Evolutionary conservation across 345 rosid genomes (phyloP).

Genomic region (Lepidium didymum): DNA sequence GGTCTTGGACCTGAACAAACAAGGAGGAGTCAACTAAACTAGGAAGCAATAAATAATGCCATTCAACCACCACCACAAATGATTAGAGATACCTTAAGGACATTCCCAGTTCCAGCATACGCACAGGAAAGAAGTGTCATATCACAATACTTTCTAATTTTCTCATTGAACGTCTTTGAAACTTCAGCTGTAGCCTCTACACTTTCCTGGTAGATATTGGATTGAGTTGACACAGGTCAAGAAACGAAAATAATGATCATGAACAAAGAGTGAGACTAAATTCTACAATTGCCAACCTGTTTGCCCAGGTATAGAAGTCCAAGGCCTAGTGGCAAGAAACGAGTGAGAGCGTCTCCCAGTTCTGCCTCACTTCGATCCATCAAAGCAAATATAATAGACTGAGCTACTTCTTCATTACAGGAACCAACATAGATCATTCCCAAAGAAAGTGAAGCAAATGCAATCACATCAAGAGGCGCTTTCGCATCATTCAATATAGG

Average conservation of each 20-base stretch:
- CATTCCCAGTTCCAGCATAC: slow-evolving; percentile 96
- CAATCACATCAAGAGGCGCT: slow-evolving; percentile 74
- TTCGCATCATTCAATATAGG: slow-evolving; percentile 63
- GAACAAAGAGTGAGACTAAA: not conserved
- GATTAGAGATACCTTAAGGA: slow-evolving; percentile 65
- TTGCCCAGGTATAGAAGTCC: slow-evolving; percentile 96
- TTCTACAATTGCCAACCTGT: slow-evolving; percentile 47
- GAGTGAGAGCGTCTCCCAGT: slow-evolving; percentile 70
- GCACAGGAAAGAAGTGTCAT: slow-evolving; percentile 96
- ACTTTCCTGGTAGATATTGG: slow-evolving; percentile 48
- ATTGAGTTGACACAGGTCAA: slow-evolving; percentile 1
- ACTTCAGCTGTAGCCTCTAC: slow-evolving; percentile 97
- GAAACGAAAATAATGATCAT: not conserved
- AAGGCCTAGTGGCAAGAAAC: slow-evolving; percentile 86
- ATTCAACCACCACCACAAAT: slow-evolving; percentile 1
- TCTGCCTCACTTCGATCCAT: slow-evolving; percentile 89
- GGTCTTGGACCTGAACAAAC: slow-evolving; percentile 69
- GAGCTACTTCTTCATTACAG: slow-evolving; percentile 94
- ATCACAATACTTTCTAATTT: slow-evolving; percentile 85
- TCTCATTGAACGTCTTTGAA: slow-evolving; percentile 87
- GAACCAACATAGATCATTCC: slow-evolving; percentile 93
- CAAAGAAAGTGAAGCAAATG: slow-evolving; percentile 83
- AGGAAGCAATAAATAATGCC: not conserved
- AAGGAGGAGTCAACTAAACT: slow-evolving; percentile 4
- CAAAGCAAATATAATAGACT: slow-evolving; percentile 76